These are phyloP conservation scores for Lactarius akahatsu DNA, from an alignment of 768 basidiomycete species.

Conservation along the genomic window DNA sequence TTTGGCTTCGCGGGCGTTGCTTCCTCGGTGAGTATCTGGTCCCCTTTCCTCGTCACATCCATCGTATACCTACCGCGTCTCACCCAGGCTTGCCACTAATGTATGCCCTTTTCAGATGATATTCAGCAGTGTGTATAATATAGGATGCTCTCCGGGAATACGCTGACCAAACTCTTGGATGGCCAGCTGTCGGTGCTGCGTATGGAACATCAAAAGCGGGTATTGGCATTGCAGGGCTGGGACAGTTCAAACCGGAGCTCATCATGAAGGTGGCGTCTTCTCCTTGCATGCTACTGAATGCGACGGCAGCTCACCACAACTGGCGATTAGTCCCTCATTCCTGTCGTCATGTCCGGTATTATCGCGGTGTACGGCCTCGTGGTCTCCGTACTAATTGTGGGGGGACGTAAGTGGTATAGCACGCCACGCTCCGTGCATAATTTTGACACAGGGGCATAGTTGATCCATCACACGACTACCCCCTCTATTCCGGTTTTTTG, in stretches of 20 bases:
- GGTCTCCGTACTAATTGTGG: constrained; percentile 95
- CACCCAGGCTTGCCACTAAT: neutral
- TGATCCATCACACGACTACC: constrained; percentile 24
- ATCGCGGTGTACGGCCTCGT: constrained; percentile 99
- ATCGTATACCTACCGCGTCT: neutral
- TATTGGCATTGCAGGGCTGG: constrained; percentile 94
- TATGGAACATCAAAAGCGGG: constrained; percentile 96
- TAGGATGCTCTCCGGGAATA: neutral
- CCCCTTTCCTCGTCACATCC: neutral
- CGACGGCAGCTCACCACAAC: neutral
- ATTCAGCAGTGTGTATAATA: constrained; percentile 75
- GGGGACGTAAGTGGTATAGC: constrained; percentile 61
- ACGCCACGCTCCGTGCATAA: neutral
- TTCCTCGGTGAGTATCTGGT: constrained; percentile 63
- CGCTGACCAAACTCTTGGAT: neutral
- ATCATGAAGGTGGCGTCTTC: constrained; percentile 84
- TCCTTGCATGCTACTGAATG: neutral
- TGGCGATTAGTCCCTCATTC: constrained; percentile 46
- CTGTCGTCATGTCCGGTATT: constrained; percentile 99
- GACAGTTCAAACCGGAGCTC: constrained; percentile 90
- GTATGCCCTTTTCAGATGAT: constrained; percentile 67
- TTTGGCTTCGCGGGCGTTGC: constrained; percentile 98
- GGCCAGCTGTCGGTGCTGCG: constrained; percentile 85
- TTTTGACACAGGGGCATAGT: constrained; percentile 20
- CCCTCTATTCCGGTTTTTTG: constrained; percentile 90